phyloP scores from a whole-genome alignment of 768 basidiomycete species.

The Suillus alpinus region DNA sequence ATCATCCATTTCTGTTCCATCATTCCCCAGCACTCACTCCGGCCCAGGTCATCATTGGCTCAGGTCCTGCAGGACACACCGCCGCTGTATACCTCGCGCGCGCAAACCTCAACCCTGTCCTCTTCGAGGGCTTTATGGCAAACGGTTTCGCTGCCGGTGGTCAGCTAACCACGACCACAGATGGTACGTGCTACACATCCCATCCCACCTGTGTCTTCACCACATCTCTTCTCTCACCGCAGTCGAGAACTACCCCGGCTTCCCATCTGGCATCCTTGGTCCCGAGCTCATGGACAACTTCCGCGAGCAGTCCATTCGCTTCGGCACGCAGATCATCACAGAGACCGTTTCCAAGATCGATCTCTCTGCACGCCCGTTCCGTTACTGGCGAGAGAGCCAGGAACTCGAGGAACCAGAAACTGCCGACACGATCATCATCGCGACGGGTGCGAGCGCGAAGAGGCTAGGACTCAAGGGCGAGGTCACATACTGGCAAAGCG shows the following conservation, averaged over 20 bases:
- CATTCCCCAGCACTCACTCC: not conserved
- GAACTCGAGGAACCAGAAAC: constrained; percentile 86
- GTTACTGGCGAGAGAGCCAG: constrained; percentile 93
- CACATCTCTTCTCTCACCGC: constrained; percentile 5
- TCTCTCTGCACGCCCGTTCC: constrained; percentile 91
- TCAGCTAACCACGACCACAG: constrained; percentile 96
- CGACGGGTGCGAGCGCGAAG: constrained; percentile 96
- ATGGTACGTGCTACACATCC: constrained; percentile 49
- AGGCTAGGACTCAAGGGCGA: constrained; percentile 89
- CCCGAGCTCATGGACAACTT: constrained; percentile 99
- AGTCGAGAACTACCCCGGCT: constrained; percentile 98
- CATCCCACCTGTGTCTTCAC: not conserved
- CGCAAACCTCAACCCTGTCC: constrained; percentile 90
- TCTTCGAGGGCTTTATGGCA: constrained; percentile 99
- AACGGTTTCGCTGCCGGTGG: constrained; percentile 98
- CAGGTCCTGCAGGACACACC: constrained; percentile 94
- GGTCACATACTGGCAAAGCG: constrained; percentile 95
- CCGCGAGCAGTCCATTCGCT: constrained; percentile 90
- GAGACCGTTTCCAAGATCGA: constrained; percentile 97
- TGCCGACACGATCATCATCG: constrained; percentile 90
- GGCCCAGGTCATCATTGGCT: constrained; percentile 83
- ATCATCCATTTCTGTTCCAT: not conserved
- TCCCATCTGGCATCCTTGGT: constrained; percentile 91
- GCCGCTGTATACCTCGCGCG: constrained; percentile 96
- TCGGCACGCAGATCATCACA: constrained; percentile 93